A percentile compares a stretch with the other conserved stretches of the same genome.
These are phyloP conservation scores for Aegilops longissima DNA, from an alignment of 176 grass and related monocot genomes.

Conservation along the genomic window DNA sequence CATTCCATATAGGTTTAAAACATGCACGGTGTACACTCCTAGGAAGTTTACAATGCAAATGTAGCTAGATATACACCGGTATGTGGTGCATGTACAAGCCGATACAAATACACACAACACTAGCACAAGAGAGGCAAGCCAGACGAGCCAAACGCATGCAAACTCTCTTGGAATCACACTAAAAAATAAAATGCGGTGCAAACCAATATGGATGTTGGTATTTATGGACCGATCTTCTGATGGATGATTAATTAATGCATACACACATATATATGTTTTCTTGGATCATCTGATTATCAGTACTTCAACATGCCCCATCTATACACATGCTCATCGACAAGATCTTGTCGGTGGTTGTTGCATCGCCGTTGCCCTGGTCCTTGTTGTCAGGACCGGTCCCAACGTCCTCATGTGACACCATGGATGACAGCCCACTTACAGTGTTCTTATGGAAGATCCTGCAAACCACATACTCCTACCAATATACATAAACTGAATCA, in stretches of 20 bases:
- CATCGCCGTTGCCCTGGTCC: not conserved
- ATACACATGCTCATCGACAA: not conserved
- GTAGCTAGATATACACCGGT: not conserved
- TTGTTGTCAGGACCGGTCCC: slow-evolving; percentile 7
- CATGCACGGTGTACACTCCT: not conserved
- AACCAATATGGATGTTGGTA: not conserved
- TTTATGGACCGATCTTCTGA: not conserved
- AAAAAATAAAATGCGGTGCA: not conserved
- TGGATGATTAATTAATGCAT: not conserved
- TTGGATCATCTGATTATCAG: not conserved
- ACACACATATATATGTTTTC: not conserved
- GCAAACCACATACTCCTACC: slow-evolving; percentile 59
- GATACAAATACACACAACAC: not conserved
- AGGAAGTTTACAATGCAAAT: not conserved
- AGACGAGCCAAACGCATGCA: not conserved
- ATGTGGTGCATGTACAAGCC: not conserved
- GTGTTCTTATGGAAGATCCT: slow-evolving; percentile 58
- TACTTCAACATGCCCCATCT: slow-evolving; percentile 14
- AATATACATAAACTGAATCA: not conserved
- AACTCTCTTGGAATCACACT: not conserved
- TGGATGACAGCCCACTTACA: not conserved
- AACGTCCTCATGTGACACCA: slow-evolving; percentile 28
- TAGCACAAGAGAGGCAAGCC: not conserved
- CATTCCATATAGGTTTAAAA: not conserved
- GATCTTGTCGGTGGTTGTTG: not conserved